Base-by-base conservation (phyloP, 106 monocot species). In the Dactylorhiza incarnata region DNA sequence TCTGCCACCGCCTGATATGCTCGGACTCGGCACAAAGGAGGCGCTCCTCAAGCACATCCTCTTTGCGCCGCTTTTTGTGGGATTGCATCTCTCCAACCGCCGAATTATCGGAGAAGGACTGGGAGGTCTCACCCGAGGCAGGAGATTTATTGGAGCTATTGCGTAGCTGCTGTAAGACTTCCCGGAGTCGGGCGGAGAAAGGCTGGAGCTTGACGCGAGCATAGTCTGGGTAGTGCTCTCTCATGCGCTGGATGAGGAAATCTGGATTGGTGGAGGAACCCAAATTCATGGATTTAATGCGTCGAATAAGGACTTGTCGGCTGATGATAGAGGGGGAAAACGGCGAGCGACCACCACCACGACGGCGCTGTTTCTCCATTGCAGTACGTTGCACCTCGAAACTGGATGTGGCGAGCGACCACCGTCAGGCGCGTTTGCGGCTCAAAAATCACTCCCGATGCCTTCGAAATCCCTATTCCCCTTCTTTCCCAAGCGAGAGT, bases 161-260 rank as follows among this genome's bases (percentile, higher is more conserved):
- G 73, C 74, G 80, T 67, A 81, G 72, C 50, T 45, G 52, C 16
- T 79, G 48, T 2, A 88, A 77, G 46, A 80, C 49, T 49, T 79
- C 45, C 19, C 37, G 24, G 78, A 90, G 87, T 48, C 20, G 68
- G 63, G 23, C 61, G 53, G 83, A 59, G 86, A 93, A 84, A 20
- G 85, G 76, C 43, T 84, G 77, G 49, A 77, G 48, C 66, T 87
- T 83, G 45, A 81, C 20, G 75, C 87, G 86, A 48, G 68, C 15
- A 75, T 94, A 94, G 45, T 88, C 86, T 13, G 77, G 78, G 78
- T 77, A 84, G 11, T 62, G 79, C 55, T 74, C 75, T 61, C 86
- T 86, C 52, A 94, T 90, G 44, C 80, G 79, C 6, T 71, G 8
- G 47, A 73, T 80, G 55, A 88, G 74, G 43, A 45, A 26, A 13